Evolutionary conservation across 495 filamentous ascomycete species (phyloP).

Genomic region (Talaromyces adpressus): DNA sequence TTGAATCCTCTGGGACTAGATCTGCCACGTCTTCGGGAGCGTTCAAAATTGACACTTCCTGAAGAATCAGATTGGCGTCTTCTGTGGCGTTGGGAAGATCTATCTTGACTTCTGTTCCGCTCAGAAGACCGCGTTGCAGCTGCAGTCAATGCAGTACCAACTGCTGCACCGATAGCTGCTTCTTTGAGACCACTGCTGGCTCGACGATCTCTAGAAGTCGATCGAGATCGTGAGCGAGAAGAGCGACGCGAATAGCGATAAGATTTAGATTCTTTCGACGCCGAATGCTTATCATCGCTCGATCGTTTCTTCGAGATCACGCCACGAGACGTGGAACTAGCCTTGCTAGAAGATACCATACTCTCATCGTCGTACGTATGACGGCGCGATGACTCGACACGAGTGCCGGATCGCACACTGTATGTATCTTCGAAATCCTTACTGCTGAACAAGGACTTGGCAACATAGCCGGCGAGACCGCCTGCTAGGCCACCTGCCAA

Average conservation of each 20-base stretch:
- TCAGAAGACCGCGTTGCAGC: slow-evolving; percentile 19
- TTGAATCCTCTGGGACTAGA: slow-evolving; percentile 23
- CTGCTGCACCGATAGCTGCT: slow-evolving; percentile 37
- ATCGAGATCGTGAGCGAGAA: slow-evolving; percentile 14
- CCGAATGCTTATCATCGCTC: slow-evolving; percentile 13
- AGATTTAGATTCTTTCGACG: background rate
- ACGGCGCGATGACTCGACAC: slow-evolving; percentile 20
- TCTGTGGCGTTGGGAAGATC: slow-evolving; percentile 17
- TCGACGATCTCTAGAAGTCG: slow-evolving; percentile 29
- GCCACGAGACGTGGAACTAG: slow-evolving; percentile 39
- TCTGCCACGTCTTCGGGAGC: slow-evolving; percentile 23
- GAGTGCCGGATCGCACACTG: slow-evolving; percentile 44
- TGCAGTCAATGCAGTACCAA: slow-evolving; percentile 35
- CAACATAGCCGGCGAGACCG: slow-evolving; percentile 47
- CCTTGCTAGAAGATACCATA: slow-evolving; percentile 27
- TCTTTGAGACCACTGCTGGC: slow-evolving; percentile 28
- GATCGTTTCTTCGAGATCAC: slow-evolving; percentile 28
- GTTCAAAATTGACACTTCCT: slow-evolving; percentile 25
- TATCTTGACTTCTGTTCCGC: slow-evolving; percentile 19
- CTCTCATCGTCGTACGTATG: slow-evolving; percentile 31
- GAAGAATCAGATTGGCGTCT: slow-evolving; percentile 28
- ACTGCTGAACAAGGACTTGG: slow-evolving; percentile 45
- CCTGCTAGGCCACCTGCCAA: slow-evolving; percentile 47
- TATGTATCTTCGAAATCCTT: slow-evolving; percentile 55
- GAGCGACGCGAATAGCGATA: slow-evolving; percentile 5